Base-by-base conservation (phyloP, 305 asterid species). In the Rubia occidens region DNA sequence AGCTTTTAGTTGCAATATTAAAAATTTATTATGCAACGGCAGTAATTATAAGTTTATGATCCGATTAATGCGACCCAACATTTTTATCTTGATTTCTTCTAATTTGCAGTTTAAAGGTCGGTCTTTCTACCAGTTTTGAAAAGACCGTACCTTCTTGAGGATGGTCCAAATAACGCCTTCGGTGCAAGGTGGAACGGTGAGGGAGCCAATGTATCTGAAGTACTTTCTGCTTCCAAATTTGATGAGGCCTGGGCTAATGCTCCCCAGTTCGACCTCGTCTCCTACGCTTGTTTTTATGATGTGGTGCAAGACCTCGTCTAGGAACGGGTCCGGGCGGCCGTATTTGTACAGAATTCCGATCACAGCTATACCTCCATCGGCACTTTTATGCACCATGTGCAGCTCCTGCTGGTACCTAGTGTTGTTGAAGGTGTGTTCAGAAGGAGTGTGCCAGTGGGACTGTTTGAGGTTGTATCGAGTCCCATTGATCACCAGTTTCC, bases 111-210 rank as follows among this genome's bases (percentile, higher is more conserved):
- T 24, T 24, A 24, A 24, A 24, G 26, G 26, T 24, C 26, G 26
- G 26, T 24, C 26, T 24, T 24, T 24, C 26, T 24, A 24, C 26
- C 26, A 24, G 26, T 24, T 24, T 0, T 24, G 26, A 24, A 24
- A 24, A 24, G 26, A 24, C 26, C 26, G 26, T 24, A 24, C 97
- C 88, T 82, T 82, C 69, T 78, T 81, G 32, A 85, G 51, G 60
- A 92, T 66, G 17, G 83, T 84, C 98, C 98, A 92, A 63, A 78
- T 21, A 29, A 92, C 83, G 37, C 90, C 92, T 76, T 88, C 94
- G 1, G 91, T 76, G 81, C 98, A 89, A 0, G 98, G 98, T 4
- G 98, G 98, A 73, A 76, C 71, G 0, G 98, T 88, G 20, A 92
- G 90, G 35, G 98, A 92, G 32, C 97, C 98, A 11, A 74, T 58